Conservation (phyloP, 2,329 filamentous ascomycete genomes). For the Verticillium isaacii region DNA sequence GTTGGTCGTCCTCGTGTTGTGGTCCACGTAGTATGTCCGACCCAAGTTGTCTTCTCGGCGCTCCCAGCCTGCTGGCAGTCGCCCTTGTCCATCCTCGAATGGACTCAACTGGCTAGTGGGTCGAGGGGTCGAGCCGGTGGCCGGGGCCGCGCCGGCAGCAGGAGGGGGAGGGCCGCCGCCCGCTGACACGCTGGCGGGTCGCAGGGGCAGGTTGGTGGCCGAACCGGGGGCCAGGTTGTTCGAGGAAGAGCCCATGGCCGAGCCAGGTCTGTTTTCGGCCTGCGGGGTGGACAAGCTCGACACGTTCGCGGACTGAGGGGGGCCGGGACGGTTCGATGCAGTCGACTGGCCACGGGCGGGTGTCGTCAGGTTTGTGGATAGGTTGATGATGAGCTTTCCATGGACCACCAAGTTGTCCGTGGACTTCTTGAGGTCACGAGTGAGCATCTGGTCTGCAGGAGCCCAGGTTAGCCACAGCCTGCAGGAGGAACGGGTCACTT, state of each 20-base stretch:
- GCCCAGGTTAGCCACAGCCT: conserved; percentile 16
- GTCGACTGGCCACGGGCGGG: conserved; percentile 54
- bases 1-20: conserved; percentile 93
- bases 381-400: conserved; percentile 92
- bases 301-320: conserved; percentile 34
- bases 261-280: conserved; percentile 45
- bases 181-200: conserved; percentile 38
- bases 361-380: conserved; percentile 81
- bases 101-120: conserved; percentile 63
- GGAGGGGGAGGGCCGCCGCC: background rate
- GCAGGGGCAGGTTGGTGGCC: conserved; percentile 36
- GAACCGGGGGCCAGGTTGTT: conserved; percentile 36
- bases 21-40: conserved; percentile 96
- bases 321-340: conserved; percentile 40
- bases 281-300: conserved; percentile 37
- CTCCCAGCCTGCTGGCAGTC: conserved; percentile 91
- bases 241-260: conserved; percentile 41
- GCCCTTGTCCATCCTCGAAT: conserved; percentile 93
- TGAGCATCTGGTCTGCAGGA: conserved; percentile 90
- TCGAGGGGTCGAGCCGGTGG: conserved; percentile 7
- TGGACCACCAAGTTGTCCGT: conserved; percentile 97
- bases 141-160: conserved; percentile 26
- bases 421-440: conserved; percentile 92
- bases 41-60: conserved; percentile 91
- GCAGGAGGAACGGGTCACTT: background rate